These are phyloP conservation scores for Rosa rugosa DNA, from an alignment of 306 rosid genomes.

Conservation along the genomic window DNA sequence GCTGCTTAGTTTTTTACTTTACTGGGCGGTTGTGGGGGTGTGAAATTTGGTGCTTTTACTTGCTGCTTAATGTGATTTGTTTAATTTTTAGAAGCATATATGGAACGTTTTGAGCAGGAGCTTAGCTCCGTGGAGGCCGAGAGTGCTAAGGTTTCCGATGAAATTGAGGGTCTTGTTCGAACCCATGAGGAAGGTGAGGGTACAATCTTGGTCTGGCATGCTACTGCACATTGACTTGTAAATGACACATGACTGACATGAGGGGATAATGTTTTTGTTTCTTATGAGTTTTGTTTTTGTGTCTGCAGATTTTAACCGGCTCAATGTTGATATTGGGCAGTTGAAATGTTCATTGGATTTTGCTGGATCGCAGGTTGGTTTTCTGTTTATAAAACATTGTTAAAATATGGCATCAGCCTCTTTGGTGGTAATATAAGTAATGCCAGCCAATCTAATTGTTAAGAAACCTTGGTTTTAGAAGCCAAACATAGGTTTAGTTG, in stretches of 20 bases:
- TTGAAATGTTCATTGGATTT: slow-evolving; percentile 49
- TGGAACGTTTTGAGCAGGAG: slow-evolving; percentile 57
- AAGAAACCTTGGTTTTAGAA: neutral
- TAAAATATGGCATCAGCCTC: slow-evolving; percentile 8
- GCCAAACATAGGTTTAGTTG: neutral
- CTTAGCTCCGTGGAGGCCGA: slow-evolving; percentile 47
- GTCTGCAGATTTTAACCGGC: slow-evolving; percentile 49
- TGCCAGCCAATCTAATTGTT: neutral
- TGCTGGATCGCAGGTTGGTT: slow-evolving; percentile 57
- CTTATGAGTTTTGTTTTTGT: neutral
- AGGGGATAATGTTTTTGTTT: neutral
- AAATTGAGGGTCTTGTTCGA: slow-evolving; percentile 52
- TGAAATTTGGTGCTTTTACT: neutral
- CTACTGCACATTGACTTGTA: slow-evolving; percentile 2
- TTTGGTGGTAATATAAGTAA: neutral
- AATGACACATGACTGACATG: neutral
- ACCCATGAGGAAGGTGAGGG: slow-evolving; percentile 48
- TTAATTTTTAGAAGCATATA: slow-evolving; percentile 44
- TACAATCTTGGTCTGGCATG: neutral
- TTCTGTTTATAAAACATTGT: slow-evolving; percentile 7
- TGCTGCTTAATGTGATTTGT: neutral
- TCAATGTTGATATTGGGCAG: slow-evolving; percentile 56
- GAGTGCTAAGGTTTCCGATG: slow-evolving; percentile 35
- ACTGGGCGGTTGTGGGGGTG: slow-evolving; percentile 5
- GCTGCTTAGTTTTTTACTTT: neutral